A percentile compares a stretch with the other conserved stretches of the same genome.
These are phyloP conservation scores for Magnolia changhungtana DNA, from an alignment of 164 flowering plant genomes.

Conservation along the genomic window DNA sequence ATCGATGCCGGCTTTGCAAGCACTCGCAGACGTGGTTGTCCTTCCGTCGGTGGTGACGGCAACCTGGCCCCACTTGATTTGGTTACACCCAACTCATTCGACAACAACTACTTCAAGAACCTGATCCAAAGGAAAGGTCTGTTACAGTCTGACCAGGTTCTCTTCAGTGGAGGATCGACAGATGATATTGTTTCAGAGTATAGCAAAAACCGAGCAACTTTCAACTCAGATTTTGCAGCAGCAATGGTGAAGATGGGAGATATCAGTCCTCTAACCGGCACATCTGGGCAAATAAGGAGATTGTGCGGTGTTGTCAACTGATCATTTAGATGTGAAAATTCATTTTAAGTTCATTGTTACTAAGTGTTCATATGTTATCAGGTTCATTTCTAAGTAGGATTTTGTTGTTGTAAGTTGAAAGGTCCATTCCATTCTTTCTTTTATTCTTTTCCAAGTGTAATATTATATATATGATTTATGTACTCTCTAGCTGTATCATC, in stretches of 20 bases:
- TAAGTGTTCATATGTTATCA: not conserved
- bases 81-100: constrained; percentile 41
- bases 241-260: constrained; percentile 24
- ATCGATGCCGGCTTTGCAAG: constrained; percentile 40
- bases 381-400: not conserved
- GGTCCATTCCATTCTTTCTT: not conserved
- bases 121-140: constrained; percentile 18
- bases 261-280: constrained; percentile 31
- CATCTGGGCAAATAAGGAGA: constrained; percentile 35
- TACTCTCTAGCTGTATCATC: too few species aligned
- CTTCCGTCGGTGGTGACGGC: constrained; percentile 16
- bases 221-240: constrained; percentile 12
- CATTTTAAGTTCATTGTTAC: not conserved
- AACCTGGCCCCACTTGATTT: constrained; percentile 45
- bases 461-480: too few species aligned
- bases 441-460: too few species aligned
- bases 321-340: not conserved
- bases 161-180: constrained; percentile 17
- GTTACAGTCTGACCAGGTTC: constrained; percentile 12
- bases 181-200: constrained; percentile 8
- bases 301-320: constrained; percentile 26
- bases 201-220: not conserved
- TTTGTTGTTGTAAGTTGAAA: too few species aligned
- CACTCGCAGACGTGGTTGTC: constrained; percentile 30
- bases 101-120: constrained; percentile 48